Evolutionary conservation across 2,329 filamentous ascomycete genomes (phyloP).

Genomic region (Scedosporium aurantiacum): DNA sequence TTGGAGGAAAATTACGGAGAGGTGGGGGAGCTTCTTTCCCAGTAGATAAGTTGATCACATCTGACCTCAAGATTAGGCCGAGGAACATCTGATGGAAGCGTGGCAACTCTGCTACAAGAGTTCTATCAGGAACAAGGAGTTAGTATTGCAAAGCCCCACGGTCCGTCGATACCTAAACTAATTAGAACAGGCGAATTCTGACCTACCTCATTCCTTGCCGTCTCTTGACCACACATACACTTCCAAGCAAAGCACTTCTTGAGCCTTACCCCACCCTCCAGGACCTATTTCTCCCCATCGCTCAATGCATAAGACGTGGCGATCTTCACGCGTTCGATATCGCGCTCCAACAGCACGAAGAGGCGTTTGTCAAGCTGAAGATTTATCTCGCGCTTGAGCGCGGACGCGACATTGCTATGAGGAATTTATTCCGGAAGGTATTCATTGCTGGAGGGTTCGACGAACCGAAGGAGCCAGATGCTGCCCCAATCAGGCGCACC

Average conservation of each 20-base stretch:
- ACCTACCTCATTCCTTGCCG: constrained; percentile 93
- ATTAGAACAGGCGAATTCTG: constrained; percentile 59
- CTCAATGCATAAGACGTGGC: constrained; percentile 67
- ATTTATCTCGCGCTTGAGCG: constrained; percentile 93
- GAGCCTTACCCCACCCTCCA: constrained; percentile 66
- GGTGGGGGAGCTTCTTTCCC: constrained; percentile 29
- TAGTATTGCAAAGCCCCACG: constrained; percentile 19
- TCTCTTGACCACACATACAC: constrained; percentile 73
- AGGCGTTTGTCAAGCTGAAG: constrained; percentile 84
- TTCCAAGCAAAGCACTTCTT: constrained; percentile 65
- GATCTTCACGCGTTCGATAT: constrained; percentile 76
- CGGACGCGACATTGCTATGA: constrained; percentile 79
- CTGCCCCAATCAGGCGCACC: constrained; percentile 54
- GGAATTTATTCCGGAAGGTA: constrained; percentile 86
- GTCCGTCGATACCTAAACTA: neutral
- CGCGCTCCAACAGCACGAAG: constrained; percentile 69
- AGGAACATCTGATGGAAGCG: constrained; percentile 68
- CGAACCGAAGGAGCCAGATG: constrained; percentile 59
- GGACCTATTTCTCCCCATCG: constrained; percentile 66
- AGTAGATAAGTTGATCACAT: neutral
- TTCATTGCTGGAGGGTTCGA: constrained; percentile 78
- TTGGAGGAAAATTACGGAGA: constrained; percentile 84
- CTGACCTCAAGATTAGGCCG: constrained; percentile 42
- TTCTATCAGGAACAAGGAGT: constrained; percentile 71
- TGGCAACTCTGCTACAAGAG: constrained; percentile 70